These are phyloP conservation scores for Fusarium algeriense DNA, from an alignment of 2,329 filamentous ascomycete genomes.

Conservation along the genomic window DNA sequence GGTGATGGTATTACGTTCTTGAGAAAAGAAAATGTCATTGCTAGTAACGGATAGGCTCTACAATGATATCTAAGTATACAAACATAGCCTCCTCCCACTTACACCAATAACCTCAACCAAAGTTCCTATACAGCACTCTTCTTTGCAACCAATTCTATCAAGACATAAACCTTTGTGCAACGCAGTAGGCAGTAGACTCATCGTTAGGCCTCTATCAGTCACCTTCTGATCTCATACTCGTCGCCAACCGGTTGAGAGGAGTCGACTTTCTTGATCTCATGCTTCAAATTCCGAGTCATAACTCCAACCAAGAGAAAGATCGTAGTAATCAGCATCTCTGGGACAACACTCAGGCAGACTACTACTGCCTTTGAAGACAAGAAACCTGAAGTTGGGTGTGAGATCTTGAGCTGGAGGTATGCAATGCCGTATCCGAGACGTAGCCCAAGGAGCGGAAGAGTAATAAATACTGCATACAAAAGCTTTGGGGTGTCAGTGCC, in stretches of 20 bases:
- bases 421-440: slow-evolving; percentile 16
- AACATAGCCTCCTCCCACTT: background rate
- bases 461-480: slow-evolving; percentile 11
- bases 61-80: background rate
- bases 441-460: slow-evolving; percentile 10
- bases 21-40: background rate
- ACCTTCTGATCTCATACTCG: slow-evolving; percentile 1
- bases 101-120: background rate
- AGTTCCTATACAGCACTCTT: background rate
- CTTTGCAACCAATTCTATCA: background rate
- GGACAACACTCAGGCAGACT: slow-evolving; percentile 12
- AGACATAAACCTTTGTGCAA: background rate
- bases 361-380: slow-evolving; percentile 13
- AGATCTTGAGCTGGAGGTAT: slow-evolving; percentile 12
- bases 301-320: slow-evolving; percentile 12
- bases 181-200: background rate
- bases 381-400: slow-evolving; percentile 6
- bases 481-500: slow-evolving; percentile 2
- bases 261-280: slow-evolving; percentile 13
- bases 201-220: background rate
- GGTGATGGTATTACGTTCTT: background rate
- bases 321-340: slow-evolving; percentile 6
- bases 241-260: background rate
- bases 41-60: background rate
- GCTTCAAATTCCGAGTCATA: slow-evolving; percentile 2